Conservation (phyloP, 1,284 basidiomycete genomes). For the Ustilago tritici region DNA sequence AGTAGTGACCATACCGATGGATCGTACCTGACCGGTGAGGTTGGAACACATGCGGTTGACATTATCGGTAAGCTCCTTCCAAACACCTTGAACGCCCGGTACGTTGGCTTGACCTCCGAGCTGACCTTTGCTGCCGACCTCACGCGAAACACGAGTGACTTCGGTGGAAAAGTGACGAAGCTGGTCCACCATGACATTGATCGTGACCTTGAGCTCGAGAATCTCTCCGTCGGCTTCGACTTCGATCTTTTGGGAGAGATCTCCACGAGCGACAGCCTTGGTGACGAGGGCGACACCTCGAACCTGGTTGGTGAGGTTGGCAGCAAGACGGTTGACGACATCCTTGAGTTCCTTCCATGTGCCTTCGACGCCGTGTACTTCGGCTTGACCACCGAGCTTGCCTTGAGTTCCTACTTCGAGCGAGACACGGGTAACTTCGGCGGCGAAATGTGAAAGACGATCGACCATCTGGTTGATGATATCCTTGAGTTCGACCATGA, state of each 20-base stretch:
- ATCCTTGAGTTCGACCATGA: constrained; percentile 97
- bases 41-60: constrained; percentile 93
- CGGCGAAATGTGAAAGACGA: constrained; percentile 89
- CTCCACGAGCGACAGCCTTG: constrained; percentile 96
- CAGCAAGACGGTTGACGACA: constrained; percentile 69
- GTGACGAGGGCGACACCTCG: constrained; percentile 94
- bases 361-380: constrained; percentile 69
- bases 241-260: constrained; percentile 94
- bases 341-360: constrained; percentile 70
- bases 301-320: constrained; percentile 85
- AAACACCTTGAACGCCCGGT: constrained; percentile 69
- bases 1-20: constrained; percentile 88
- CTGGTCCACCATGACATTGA: constrained; percentile 94
- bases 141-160: constrained; percentile 88
- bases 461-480: constrained; percentile 95
- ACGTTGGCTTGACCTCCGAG: constrained; percentile 70
- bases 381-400: constrained; percentile 69
- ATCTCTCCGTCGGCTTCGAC: constrained; percentile 97
- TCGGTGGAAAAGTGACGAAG: constrained; percentile 91
- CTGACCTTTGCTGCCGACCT: constrained; percentile 60
- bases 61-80: constrained; percentile 72
- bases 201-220: constrained; percentile 94
- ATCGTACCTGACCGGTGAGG: constrained; percentile 92
- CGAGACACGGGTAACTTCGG: constrained; percentile 92
- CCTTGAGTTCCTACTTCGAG: constrained; percentile 78